These are phyloP conservation scores for Trichosanthes truncata DNA, from an alignment of 306 rosid genomes.

Conservation along the genomic window DNA sequence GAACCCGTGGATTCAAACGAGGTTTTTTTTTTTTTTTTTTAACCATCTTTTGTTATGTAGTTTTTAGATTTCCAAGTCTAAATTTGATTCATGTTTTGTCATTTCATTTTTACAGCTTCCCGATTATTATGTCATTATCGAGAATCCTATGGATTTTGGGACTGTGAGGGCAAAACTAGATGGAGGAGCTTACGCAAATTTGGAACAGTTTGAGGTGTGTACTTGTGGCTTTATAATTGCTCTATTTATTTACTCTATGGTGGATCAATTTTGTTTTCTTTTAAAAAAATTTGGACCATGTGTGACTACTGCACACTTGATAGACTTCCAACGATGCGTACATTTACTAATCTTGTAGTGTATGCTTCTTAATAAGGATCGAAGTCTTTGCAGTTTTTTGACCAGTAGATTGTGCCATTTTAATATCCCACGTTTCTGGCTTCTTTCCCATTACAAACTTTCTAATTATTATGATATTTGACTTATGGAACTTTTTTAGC, in stretches of 20 bases:
- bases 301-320: neutral
- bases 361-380: neutral
- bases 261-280: neutral
- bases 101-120: slow-evolving; percentile 59
- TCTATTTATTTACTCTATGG: neutral
- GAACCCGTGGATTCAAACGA: slow-evolving; percentile 94
- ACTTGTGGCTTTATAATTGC: neutral
- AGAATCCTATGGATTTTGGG: slow-evolving; percentile 83
- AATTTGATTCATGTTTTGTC: slow-evolving; percentile 15
- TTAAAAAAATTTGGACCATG: neutral
- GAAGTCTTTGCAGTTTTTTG: neutral
- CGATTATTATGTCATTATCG: slow-evolving; percentile 71
- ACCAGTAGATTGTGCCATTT: neutral
- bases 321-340: neutral
- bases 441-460: too few species aligned
- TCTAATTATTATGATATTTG: neutral
- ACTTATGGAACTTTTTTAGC: neutral
- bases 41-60: neutral
- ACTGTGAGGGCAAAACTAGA: slow-evolving; percentile 71
- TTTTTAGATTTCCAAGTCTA: neutral
- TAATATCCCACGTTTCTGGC: neutral
- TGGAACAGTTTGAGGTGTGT: slow-evolving; percentile 87
- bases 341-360: neutral
- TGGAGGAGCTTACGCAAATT: slow-evolving; percentile 42
- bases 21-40: slow-evolving; percentile 25